Evolutionary conservation across 805 yeast species (phyloP).

Genomic region (Barnettozyma siamensis): DNA sequence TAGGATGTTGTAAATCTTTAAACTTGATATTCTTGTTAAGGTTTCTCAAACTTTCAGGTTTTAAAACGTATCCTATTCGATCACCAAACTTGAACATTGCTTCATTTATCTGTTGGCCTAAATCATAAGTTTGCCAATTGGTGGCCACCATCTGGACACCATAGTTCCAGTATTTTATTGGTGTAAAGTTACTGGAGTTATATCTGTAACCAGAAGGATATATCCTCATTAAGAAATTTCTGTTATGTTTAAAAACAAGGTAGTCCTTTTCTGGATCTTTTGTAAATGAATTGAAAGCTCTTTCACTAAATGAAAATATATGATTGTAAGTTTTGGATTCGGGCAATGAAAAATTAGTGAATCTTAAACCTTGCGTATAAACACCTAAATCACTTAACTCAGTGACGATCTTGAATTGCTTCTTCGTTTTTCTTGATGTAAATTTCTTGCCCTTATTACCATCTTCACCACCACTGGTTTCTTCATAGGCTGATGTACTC

Average conservation of each 20-base stretch:
- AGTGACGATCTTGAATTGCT: slow-evolving; percentile 26
- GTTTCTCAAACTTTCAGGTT: slow-evolving; percentile 47
- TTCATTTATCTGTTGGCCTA: slow-evolving; percentile 83
- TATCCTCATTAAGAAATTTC: slow-evolving; percentile 67
- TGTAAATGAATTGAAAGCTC: slow-evolving; percentile 53
- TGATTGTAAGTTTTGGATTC: slow-evolving; percentile 78
- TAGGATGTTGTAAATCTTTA: slow-evolving; percentile 8
- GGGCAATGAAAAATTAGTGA: slow-evolving; percentile 76
- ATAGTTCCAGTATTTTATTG: slow-evolving; percentile 70
- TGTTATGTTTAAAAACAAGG: slow-evolving; percentile 71
- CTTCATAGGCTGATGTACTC: slow-evolving; percentile 21
- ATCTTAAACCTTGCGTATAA: slow-evolving; percentile 61
- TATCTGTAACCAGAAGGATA: slow-evolving; percentile 81
- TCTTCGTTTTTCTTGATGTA: slow-evolving; percentile 10
- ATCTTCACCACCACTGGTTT: slow-evolving; percentile 22
- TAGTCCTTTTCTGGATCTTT: slow-evolving; percentile 51
- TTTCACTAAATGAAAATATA: slow-evolving; percentile 83
- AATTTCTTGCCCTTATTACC: slow-evolving; percentile 4
- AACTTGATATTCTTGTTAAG: slow-evolving; percentile 21
- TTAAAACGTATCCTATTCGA: slow-evolving; percentile 70
- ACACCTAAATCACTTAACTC: slow-evolving; percentile 60
- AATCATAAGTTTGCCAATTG: slow-evolving; percentile 91
- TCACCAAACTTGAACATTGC: slow-evolving; percentile 65
- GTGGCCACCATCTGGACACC: slow-evolving; percentile 96
- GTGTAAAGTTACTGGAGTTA: slow-evolving; percentile 76